A percentile compares a stretch with the other conserved stretches of the same genome.
Conservation (phyloP, 176 grass and related monocot species). For the Echinochloa phyllopogon region DNA sequence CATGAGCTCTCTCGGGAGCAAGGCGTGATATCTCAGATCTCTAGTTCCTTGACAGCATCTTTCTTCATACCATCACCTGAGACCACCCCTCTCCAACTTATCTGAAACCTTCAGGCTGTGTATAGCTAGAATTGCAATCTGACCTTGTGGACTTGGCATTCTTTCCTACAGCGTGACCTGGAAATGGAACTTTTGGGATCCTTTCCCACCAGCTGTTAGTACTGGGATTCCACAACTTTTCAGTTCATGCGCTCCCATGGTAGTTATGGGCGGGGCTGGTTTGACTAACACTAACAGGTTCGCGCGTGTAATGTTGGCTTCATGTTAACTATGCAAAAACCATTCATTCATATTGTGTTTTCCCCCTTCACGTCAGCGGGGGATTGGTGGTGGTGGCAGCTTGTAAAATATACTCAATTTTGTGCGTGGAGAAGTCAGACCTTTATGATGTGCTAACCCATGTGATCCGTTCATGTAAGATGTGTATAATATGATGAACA, state of each 20-base stretch:
- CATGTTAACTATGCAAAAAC: conserved; percentile 34
- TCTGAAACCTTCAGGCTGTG: conserved; percentile 40
- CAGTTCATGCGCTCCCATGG: not conserved
- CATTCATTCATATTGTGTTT: conserved; percentile 46
- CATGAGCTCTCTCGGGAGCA: conserved; percentile 71
- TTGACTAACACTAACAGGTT: conserved; percentile 39
- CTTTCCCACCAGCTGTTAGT: conserved; percentile 2
- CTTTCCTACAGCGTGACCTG: conserved; percentile 18
- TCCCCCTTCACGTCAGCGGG: not conserved
- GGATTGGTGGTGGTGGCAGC: conserved; percentile 21
- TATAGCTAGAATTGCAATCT: conserved; percentile 46
- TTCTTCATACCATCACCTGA: conserved; percentile 57
- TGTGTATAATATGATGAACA: conserved; percentile 34
- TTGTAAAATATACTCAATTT: conserved; percentile 42
- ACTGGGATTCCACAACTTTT: not conserved
- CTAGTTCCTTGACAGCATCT: conserved; percentile 76
- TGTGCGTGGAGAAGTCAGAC: conserved; percentile 27
- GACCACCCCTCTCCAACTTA: conserved; percentile 40
- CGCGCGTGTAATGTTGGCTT: conserved; percentile 31
- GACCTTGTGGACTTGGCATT: conserved; percentile 22
- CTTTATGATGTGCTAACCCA: not conserved
- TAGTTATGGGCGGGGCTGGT: not conserved
- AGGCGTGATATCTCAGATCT: conserved; percentile 76
- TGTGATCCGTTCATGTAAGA: conserved; percentile 7
- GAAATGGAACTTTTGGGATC: conserved; percentile 2